Conservation (phyloP, 2,329 filamentous ascomycete species). For the Bipolaris oryzae region DNA sequence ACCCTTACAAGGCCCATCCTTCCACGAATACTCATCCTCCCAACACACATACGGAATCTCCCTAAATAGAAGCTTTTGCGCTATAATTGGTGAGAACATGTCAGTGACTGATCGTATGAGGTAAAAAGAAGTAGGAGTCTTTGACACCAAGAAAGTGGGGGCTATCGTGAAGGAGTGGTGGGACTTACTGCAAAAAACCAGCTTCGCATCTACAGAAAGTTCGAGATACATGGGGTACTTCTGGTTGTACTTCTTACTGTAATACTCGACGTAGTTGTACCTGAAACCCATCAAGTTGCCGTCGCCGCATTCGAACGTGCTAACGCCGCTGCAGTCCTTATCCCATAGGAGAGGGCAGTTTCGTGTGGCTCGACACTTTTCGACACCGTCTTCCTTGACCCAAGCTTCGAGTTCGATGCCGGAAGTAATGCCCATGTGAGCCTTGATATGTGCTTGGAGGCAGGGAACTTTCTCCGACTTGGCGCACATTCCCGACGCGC, state of each 20-base stretch:
- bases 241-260: conserved; percentile 4
- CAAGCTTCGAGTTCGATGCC: conserved; percentile 2
- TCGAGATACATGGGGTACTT: conserved; percentile 2
- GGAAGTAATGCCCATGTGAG: conserved; percentile 4
- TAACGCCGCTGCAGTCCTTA: background rate
- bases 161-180: background rate
- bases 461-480: conserved; percentile 2
- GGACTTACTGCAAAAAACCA: conserved; percentile 4
- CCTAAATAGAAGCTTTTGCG: background rate
- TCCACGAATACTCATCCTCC: conserved; percentile 2
- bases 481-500: conserved; percentile 4
- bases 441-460: conserved; percentile 1
- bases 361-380: conserved; percentile 1
- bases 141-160: background rate
- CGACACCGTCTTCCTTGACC: conserved; percentile 1
- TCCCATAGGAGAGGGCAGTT: background rate
- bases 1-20: conserved; percentile 2
- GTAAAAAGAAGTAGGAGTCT: background rate
- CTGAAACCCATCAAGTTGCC: conserved; percentile 2
- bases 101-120: background rate
- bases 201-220: background rate
- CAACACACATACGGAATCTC: background rate
- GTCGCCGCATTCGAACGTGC: conserved; percentile 2
- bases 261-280: conserved; percentile 2
- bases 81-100: background rate